These are phyloP conservation scores for Ustilago bromivora DNA, from an alignment of 1,284 basidiomycete species.

Conservation along the genomic window DNA sequence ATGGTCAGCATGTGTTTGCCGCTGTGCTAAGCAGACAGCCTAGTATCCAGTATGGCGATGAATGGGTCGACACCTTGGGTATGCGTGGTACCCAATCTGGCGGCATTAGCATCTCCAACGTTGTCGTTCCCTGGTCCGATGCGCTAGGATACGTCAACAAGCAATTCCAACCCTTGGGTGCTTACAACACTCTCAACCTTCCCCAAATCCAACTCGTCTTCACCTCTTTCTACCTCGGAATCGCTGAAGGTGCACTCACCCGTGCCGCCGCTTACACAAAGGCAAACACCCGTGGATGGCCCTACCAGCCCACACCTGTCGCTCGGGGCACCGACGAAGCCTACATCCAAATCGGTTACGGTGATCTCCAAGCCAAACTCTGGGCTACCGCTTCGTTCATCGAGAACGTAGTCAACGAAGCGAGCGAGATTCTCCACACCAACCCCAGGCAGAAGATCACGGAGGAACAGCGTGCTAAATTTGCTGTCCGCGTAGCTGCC, in stretches of 20 bases:
- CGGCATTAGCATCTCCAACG: slow-evolving; percentile 62
- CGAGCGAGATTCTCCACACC: slow-evolving; percentile 52
- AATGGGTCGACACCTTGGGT: slow-evolving; percentile 70
- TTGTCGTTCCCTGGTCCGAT: slow-evolving; percentile 60
- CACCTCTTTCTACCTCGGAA: slow-evolving; percentile 69
- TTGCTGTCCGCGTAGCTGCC: slow-evolving; percentile 67
- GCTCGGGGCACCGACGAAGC: slow-evolving; percentile 63
- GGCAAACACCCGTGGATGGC: slow-evolving; percentile 68
- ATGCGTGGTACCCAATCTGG: slow-evolving; percentile 68
- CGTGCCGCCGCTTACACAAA: slow-evolving; percentile 65
- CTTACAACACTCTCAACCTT: slow-evolving; percentile 68
- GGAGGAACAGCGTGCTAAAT: slow-evolving; percentile 64
- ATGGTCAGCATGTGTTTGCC: slow-evolving; percentile 66
- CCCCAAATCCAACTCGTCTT: slow-evolving; percentile 69
- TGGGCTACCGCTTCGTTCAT: slow-evolving; percentile 67
- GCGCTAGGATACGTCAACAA: slow-evolving; percentile 62
- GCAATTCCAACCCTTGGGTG: slow-evolving; percentile 60
- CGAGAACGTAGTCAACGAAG: slow-evolving; percentile 55
- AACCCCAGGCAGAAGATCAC: slow-evolving; percentile 53
- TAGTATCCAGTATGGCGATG: slow-evolving; percentile 68
- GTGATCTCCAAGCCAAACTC: slow-evolving; percentile 65
- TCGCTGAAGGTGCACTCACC: slow-evolving; percentile 66
- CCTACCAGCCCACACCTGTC: slow-evolving; percentile 60
- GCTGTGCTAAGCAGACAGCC: slow-evolving; percentile 61
- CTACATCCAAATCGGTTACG: slow-evolving; percentile 69